phyloP scores from a whole-genome alignment of 129 eudicot genomes.

The Lonicera japonica region DNA sequence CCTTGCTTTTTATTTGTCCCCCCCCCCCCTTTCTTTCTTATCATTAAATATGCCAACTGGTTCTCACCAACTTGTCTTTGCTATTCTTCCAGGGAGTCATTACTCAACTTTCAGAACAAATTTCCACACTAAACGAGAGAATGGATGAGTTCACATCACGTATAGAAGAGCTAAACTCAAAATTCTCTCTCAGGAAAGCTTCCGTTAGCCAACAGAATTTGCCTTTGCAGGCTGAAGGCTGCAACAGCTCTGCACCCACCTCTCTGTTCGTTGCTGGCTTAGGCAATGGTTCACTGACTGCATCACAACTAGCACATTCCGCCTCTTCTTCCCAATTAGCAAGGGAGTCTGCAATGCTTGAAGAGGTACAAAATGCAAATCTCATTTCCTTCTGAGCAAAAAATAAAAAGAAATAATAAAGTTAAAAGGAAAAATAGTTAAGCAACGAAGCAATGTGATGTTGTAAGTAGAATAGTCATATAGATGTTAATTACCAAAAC shows the following conservation, averaged over 20 bases:
- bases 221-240: constrained; percentile 64
- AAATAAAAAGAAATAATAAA: background rate
- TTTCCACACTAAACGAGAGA: constrained; percentile 81
- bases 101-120: constrained; percentile 82
- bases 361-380: constrained; percentile 53
- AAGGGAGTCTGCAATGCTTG: constrained; percentile 71
- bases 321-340: constrained; percentile 77
- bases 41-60: background rate
- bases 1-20: background rate
- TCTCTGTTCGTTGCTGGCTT: constrained; percentile 54
- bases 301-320: constrained; percentile 48
- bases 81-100: constrained; percentile 53
- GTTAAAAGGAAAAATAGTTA: background rate
- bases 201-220: constrained; percentile 80
- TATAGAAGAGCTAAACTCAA: constrained; percentile 78
- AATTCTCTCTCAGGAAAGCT: constrained; percentile 35
- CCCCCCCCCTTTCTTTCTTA: background rate
- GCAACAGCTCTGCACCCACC: constrained; percentile 65
- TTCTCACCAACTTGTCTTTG: background rate
- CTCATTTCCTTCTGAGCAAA: background rate
- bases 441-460: background rate
- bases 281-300: constrained; percentile 53
- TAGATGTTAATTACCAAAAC: too few species aligned
- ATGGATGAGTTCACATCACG: constrained; percentile 95
- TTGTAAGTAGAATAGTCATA: background rate